Base-by-base conservation (phyloP, 768 basidiomycete genomes). In the Mycena alexandri region DNA sequence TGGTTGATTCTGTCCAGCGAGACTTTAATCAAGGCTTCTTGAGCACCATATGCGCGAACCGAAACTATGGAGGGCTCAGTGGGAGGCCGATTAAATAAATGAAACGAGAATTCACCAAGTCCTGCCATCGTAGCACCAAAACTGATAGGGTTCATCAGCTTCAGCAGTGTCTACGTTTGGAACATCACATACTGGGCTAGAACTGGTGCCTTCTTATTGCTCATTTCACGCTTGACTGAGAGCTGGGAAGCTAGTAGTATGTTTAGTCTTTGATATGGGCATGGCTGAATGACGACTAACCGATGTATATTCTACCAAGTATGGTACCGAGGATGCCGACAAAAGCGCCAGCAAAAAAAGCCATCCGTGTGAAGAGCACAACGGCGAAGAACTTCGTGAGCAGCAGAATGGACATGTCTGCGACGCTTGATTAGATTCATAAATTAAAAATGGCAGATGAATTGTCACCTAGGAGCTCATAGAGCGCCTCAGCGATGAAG, bases 11-110 rank as follows among this genome's bases (percentile, higher is more conserved):
- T 76, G 24, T 75, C 67, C 38, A 80, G 69, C 13, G 82, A 78
- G 61, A 82, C 72, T 67, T 38, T 34, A 60, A 70, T 79, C 75
- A 76, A 82, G 33, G 71, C 63, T n/a, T 79, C 76, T 74, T 86
- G 79, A 24, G 84, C 84, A 7, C 81, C 81, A 68, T 85, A 87
- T 1, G 86, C 86, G 22, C 86, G 77, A 55, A 87, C 84, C 7
- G 84, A 75, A 25, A 55, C 73, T 75, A 55, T 17, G 46, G 54
- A 72, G 51, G 5, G 38, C 11, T 51, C 47, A 43, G n/a, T 38
- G 13, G 47, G 21, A 16, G 11, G 38, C 38, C 38, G 38, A 14
- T 14, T 38, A 9, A 38, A 38, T 38, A 38, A 14, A 11, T 14
- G 12, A 10, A 14, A 38, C 38, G 9, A 38, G 9, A 5, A 38